Percentiles rank a stretch among this genome's conserved stretches.
Evolutionary conservation across 2,329 filamentous ascomycete species (phyloP).

Genomic region (Phaeosphaeriaceae sp.): DNA sequence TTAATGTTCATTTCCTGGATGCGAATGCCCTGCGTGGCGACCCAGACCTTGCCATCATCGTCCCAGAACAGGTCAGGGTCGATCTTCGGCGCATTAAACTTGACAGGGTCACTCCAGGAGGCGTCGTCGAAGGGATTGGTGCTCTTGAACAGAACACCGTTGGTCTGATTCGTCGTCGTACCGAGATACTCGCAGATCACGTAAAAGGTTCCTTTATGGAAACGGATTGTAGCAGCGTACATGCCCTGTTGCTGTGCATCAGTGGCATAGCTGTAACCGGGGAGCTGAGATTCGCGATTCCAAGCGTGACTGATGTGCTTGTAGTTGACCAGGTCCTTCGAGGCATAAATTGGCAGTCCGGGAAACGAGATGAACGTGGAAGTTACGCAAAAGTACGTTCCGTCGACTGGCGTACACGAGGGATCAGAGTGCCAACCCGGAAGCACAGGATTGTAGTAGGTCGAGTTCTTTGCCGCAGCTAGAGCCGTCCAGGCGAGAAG

Average conservation of each 20-base stretch:
- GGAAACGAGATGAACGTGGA: conserved; percentile 62
- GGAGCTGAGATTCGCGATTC: conserved; percentile 25
- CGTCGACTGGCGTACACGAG: conserved; percentile 50
- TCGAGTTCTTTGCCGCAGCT: conserved; percentile 9
- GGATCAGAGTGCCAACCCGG: conserved; percentile 61
- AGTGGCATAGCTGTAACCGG: conserved; percentile 16
- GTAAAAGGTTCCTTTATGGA: conserved; percentile 32
- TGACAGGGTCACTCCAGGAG: conserved; percentile 24
- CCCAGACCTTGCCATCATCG: conserved; percentile 61
- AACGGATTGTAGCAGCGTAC: conserved; percentile 29
- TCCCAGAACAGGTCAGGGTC: conserved; percentile 66
- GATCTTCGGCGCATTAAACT: conserved; percentile 29
- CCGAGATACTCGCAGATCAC: conserved; percentile 25
- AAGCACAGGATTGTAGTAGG: conserved; percentile 53
- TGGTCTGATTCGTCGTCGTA: not conserved
- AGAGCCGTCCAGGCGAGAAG: not conserved
- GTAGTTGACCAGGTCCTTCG: conserved; percentile 51
- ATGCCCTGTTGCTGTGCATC: conserved; percentile 24
- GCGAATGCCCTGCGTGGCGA: conserved; percentile 36
- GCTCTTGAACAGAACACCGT: conserved; percentile 20
- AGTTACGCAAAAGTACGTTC: conserved; percentile 59
- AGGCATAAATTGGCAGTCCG: conserved; percentile 59
- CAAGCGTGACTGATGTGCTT: conserved; percentile 24
- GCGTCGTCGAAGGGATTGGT: conserved; percentile 20
- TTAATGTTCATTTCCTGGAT: conserved; percentile 41